Base-by-base conservation (phyloP, 78 protist genomes). In the Bodo saltans region DNA sequence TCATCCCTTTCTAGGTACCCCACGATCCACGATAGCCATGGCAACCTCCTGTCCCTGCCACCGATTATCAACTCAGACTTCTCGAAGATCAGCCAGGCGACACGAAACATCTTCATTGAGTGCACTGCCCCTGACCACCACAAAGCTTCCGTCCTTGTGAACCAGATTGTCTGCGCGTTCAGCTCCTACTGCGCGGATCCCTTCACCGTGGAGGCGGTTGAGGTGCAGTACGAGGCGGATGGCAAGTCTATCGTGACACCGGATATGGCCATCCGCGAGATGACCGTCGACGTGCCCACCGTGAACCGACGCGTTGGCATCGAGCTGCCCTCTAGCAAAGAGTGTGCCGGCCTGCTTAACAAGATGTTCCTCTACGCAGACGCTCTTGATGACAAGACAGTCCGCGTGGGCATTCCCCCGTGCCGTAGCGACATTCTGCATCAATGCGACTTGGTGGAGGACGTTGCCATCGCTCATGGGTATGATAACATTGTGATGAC, bases 31-130 rank as follows among this genome's bases (percentile, higher is more conserved):
- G 99, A 98, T 91, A 26, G 90, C 33, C 83, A 88, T 27, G 86
- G 88, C 42, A 42, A 38, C 3, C 91, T 98, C 34, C 69, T 94
- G 40, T 97, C 99, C 47, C 82, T 98, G 70, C 99, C 99, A 30
- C 99, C 99, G 39, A 97, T 98, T 73, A 98, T 98, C 90, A 98
- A 98, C 89, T 92, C 98, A 37, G 93, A 95, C 39, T 96, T 94
- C 89, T 95, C 99, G 67, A 95, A 96, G 83, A 94, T 94, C 78
- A 79, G 78, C 27, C 83, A 94, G 34, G 39, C 88, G 39, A 95
- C 98, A n/a, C 86, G 89, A 78, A 93, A 98, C 85, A 96, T 98
- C 67, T 92, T 98, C 74, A 95, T 98, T 80, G 99, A 98, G 79
- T 90, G 96, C 92, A 98, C 99, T 0, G 98, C 98, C 21, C 89